These are phyloP conservation scores for Russula earlei DNA, from an alignment of 768 basidiomycete species.

Conservation along the genomic window DNA sequence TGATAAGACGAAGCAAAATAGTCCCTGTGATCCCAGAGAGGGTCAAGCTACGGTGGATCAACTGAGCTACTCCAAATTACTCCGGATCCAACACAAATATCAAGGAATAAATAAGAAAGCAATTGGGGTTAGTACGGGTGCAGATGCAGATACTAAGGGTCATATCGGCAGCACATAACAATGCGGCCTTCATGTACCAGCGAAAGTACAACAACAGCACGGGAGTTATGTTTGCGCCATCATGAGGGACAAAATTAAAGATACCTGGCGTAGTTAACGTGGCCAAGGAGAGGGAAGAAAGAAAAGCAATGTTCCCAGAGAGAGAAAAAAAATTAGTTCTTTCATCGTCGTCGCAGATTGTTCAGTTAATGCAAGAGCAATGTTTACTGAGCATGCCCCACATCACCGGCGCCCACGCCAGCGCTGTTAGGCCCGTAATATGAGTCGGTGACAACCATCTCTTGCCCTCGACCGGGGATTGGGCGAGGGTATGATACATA, in stretches of 20 bases:
- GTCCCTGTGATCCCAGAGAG: too few species aligned
- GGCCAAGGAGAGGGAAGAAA: neutral
- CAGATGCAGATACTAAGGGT: neutral
- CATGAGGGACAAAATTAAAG: neutral
- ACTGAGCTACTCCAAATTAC: neutral
- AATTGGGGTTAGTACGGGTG: neutral
- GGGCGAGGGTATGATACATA: neutral
- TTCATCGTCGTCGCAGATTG: neutral
- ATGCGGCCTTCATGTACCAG: neutral
- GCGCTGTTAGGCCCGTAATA: slow-evolving; percentile 11
- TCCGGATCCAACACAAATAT: neutral
- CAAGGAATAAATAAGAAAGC: neutral
- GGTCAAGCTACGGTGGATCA: too few species aligned
- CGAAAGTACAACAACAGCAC: slow-evolving; percentile 5
- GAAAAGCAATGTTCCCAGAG: neutral
- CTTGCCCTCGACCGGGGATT: neutral
- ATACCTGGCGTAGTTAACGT: neutral
- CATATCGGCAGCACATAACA: slow-evolving; percentile 1
- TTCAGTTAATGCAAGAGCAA: neutral
- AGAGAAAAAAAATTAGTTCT: neutral
- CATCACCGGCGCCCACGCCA: neutral
- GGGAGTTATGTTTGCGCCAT: neutral
- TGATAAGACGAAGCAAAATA: too few species aligned
- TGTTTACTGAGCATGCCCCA: slow-evolving; percentile 2
- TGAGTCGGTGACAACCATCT: slow-evolving; percentile 2